Conservation (phyloP, 225 moss, liverwort and hornwort species). For the Sphagnum tenellum region DNA sequence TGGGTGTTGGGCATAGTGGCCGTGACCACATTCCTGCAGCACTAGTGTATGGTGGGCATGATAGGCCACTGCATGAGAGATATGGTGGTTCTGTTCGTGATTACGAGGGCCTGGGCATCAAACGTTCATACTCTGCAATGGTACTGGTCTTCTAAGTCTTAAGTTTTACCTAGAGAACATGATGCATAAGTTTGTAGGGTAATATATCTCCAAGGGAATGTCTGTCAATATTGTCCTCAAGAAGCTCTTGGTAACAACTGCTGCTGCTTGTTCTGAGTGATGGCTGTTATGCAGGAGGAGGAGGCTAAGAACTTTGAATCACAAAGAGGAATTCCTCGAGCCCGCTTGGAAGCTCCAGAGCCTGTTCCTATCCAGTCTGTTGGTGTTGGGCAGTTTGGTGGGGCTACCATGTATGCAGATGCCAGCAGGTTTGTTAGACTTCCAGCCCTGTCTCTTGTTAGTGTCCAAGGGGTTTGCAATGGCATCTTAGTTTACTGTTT, state of each 20-base stretch:
- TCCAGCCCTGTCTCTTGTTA: not conserved
- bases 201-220: no score
- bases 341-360: constrained; percentile 45
- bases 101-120: constrained; percentile 44
- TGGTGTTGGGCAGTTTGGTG: constrained; percentile 29
- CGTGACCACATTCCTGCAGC: constrained; percentile 27
- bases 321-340: constrained; percentile 40
- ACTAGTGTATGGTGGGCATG: constrained; percentile 28
- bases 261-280: no score
- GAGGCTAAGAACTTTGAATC: constrained; percentile 37
- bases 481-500: no score
- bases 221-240: no score
- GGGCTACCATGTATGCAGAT: constrained; percentile 33
- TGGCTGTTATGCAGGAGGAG: constrained; percentile 24
- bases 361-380: constrained; percentile 32
- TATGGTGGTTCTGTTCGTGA: constrained; percentile 26
- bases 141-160: constrained; percentile 12
- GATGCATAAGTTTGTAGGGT: not conserved
- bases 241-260: no score
- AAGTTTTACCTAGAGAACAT: not conserved
- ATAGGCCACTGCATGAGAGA: constrained; percentile 11
- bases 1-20: constrained; percentile 23
- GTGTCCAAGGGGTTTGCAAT: no score
- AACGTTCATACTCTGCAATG: constrained; percentile 35
- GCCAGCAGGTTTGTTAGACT: constrained; percentile 30